A percentile compares a stretch with the other conserved stretches of the same genome.
phyloP scores from a whole-genome alignment of 768 basidiomycete species.

The Agaricus subrufescens region DNA sequence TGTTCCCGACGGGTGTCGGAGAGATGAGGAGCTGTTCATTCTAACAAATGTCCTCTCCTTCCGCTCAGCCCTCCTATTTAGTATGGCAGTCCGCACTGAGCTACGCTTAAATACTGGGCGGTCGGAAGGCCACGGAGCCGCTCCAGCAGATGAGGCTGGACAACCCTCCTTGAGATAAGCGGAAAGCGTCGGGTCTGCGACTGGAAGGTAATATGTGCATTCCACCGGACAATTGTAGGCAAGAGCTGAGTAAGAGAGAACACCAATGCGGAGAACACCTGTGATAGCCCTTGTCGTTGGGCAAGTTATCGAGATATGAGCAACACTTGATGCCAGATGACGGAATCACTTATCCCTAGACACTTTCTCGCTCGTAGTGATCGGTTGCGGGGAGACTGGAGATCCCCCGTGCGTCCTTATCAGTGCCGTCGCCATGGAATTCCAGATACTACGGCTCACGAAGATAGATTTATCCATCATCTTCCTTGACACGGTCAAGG shows the following conservation, averaged over 20 bases:
- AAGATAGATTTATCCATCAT: slow-evolving; percentile 32
- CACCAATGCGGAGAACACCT: slow-evolving; percentile 31
- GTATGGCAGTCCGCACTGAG: slow-evolving; percentile 1
- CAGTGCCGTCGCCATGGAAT: background rate
- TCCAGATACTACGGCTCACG: slow-evolving; percentile 18
- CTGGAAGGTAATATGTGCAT: slow-evolving; percentile 36
- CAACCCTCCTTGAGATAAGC: slow-evolving; percentile 22
- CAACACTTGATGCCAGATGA: background rate
- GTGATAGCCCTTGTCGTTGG: slow-evolving; percentile 28
- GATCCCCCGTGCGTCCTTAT: slow-evolving; percentile 22
- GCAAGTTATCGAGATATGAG: slow-evolving; percentile 25
- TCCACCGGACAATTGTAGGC: slow-evolving; percentile 30
- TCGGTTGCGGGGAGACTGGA: slow-evolving; percentile 22
- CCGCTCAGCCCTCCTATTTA: slow-evolving; percentile 1
- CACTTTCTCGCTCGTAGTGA: background rate
- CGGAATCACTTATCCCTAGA: background rate
- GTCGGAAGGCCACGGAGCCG: slow-evolving; percentile 13
- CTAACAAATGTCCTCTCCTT: slow-evolving; percentile 12
- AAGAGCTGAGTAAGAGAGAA: slow-evolving; percentile 34
- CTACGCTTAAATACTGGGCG: slow-evolving; percentile 2
- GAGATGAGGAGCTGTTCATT: slow-evolving; percentile 25
- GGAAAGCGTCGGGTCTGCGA: slow-evolving; percentile 30
- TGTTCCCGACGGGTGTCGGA: slow-evolving; percentile 15
- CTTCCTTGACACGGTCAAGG: slow-evolving; percentile 27
- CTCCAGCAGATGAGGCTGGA: slow-evolving; percentile 8